Evolutionary conservation across 1,284 basidiomycete genomes (phyloP), one percentile per base, ranked within the genome.

Genomic region (Cryptococcus sp.): DNA sequence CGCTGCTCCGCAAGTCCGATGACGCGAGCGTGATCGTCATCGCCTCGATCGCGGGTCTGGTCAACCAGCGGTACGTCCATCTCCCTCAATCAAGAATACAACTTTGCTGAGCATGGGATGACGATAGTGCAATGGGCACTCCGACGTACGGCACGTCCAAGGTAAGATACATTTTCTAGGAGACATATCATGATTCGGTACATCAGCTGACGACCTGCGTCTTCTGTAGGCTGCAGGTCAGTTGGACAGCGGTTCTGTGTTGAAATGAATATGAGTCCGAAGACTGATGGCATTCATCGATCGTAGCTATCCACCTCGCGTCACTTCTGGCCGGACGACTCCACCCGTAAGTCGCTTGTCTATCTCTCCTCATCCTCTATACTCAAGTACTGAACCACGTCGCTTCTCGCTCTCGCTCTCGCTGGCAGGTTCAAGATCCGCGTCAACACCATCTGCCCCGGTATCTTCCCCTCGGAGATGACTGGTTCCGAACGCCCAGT

Each of bases 101-200:
- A n/a, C 39, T 15, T 11, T 38, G 19, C 35, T 31, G 48, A 50
- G 1, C 6, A 20, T 42, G 16, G 11, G 3, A 22, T 53, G n/a
- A 11, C 42, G 25, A 45, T 42, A 64, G 57, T 54, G 70, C 64
- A 19, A 68, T 69, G 23, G 71, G 68, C 17, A 62, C 60, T 3
- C 61, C 77, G 7, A 73, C 74, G n/a, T 79, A 79, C 61, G 67
- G 71, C 31, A 70, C 68, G 7, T 75, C 74, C 41, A 79, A 79
- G 67, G 77, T 73, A 42, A 52, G 69, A 56, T 41, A 20, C 35
- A 8, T 16, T 47, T 41, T 19, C 17, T 19, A 35, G 31, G 31
- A 5, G 8, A 35, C 39, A 25, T 19, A 50, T 45, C n/a, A n/a
- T 27, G 15, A 45, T 19, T 35, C n/a, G 20, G 22, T 39, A 31